These are phyloP conservation scores for Hibiscus tridactylites DNA, from an alignment of 345 rosid species.

Conservation along the genomic window DNA sequence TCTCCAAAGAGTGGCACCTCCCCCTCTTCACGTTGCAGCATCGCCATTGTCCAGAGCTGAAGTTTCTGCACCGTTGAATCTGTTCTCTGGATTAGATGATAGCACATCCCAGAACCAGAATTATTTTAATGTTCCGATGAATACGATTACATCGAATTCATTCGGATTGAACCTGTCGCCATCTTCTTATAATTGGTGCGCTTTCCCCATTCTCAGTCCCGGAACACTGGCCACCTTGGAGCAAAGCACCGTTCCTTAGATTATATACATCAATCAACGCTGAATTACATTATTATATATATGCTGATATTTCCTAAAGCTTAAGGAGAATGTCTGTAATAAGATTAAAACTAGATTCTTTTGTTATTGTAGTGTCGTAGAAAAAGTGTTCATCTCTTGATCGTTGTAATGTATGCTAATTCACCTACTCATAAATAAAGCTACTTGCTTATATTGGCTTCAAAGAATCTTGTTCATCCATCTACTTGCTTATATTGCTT, in stretches of 20 bases:
- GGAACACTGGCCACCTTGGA: conserved; percentile 51
- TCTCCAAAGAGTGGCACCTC: conserved; percentile 36
- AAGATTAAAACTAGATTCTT: neutral
- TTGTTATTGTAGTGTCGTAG: neutral
- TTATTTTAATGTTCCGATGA: conserved; percentile 4
- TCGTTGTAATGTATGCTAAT: neutral
- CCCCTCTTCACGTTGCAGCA: conserved; percentile 27
- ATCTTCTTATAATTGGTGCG: conserved; percentile 40
- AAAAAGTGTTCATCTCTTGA: neutral
- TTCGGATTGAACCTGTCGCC: conserved; percentile 38
- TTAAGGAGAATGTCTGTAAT: neutral
- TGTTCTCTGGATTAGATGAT: neutral
- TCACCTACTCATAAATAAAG: neutral
- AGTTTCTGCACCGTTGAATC: conserved; percentile 4
- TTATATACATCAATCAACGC: neutral
- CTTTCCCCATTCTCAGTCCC: conserved; percentile 54
- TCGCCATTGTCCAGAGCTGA: conserved; percentile 12
- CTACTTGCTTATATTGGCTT: neutral
- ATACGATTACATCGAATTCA: conserved; percentile 11
- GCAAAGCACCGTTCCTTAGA: conserved; percentile 23
- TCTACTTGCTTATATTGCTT: neutral
- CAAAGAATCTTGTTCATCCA: neutral
- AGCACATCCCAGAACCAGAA: neutral
- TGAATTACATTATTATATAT: neutral
- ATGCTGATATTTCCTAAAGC: neutral